Evolutionary conservation across 768 basidiomycete species (phyloP), one percentile per base, ranked within the genome.

Genomic region (Russula earlei): DNA sequence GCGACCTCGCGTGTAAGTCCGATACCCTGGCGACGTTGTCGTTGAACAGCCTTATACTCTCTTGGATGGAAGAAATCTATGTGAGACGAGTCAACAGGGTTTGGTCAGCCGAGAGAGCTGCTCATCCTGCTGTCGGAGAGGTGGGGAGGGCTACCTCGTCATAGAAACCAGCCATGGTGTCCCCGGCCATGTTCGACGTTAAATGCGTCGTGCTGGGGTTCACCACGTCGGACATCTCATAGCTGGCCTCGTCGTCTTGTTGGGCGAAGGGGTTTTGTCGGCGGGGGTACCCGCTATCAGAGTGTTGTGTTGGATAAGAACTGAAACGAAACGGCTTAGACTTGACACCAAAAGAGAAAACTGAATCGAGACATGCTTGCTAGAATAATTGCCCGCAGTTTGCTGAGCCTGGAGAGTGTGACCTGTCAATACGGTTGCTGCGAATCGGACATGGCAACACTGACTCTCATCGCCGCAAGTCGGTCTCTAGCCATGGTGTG

Each of bases 401-500:
- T 84, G 82, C 64, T 85, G 87, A 46, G 85, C 85, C 84, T 87
- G 60, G 50, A 31, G 29, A 31, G 24, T 19, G 36, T 49, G n/a
- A 20, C 42, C 36, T 22, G 27, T 48, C 24, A 52, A 33, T 29
- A 59, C 41, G 61, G 20, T 2, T 29, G 34, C 49, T 48, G 47
- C 25, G 36, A 6, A 48, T 47, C 56, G 22, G 54, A 33, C 33
- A 64, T 29, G 6, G 9, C 2, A 67, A n/a, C 5, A 68, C 82
- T 56, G 56, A 88, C 87, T 74, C 88, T 81, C 82, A 87, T 81
- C 60, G 85, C 87, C 65, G 88, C 91, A 62, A 94, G 79, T 77
- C 91, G 82, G 75, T 94, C 91, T 80, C 91, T 83, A 62, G 91
- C 88, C 84, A 90, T 86, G 63, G 64, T 70, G 34, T 53, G 40